These are phyloP conservation scores for Termitomyces sp. DNA, from an alignment of 1,284 basidiomycete genomes.

Conservation along the genomic window DNA sequence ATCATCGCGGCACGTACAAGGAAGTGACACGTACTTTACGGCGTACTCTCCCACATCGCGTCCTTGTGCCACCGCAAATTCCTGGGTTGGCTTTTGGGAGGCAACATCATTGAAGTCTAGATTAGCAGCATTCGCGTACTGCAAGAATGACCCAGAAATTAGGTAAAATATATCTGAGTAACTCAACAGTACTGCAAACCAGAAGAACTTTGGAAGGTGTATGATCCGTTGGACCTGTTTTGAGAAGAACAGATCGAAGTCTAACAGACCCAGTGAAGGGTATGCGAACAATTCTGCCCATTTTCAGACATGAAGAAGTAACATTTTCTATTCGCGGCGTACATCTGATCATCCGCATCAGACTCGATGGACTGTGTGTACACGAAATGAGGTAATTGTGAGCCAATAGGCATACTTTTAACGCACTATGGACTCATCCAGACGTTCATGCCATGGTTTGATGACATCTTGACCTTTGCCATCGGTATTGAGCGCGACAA, in stretches of 20 bases:
- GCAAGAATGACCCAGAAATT: not conserved
- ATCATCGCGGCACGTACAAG: not conserved
- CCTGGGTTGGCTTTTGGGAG: conserved; percentile 58
- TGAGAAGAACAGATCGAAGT: conserved; percentile 67
- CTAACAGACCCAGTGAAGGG: conserved; percentile 80
- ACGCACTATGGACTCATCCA: conserved; percentile 55
- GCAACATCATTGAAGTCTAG: conserved; percentile 74
- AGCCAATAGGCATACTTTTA: not conserved
- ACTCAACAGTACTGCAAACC: conserved; percentile 34
- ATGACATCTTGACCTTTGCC: conserved; percentile 49
- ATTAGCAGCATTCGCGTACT: conserved; percentile 68
- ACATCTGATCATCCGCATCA: conserved; percentile 82
- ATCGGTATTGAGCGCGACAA: conserved; percentile 64
- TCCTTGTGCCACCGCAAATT: conserved; percentile 60
- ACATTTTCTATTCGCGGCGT: conserved; percentile 18
- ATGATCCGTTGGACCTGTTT: conserved; percentile 66
- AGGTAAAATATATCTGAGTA: not conserved
- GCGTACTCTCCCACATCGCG: conserved; percentile 73
- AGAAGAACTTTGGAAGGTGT: conserved; percentile 64
- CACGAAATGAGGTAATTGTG: conserved; percentile 1
- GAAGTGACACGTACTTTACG: conserved; percentile 44
- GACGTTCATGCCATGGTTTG: conserved; percentile 73
- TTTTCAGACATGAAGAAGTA: conserved; percentile 3
- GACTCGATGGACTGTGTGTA: conserved; percentile 68
- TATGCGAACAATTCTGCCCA: conserved; percentile 63